These are phyloP conservation scores for Pseudotulostoma volvatum DNA, from an alignment of 495 filamentous ascomycete species.

Conservation along the genomic window DNA sequence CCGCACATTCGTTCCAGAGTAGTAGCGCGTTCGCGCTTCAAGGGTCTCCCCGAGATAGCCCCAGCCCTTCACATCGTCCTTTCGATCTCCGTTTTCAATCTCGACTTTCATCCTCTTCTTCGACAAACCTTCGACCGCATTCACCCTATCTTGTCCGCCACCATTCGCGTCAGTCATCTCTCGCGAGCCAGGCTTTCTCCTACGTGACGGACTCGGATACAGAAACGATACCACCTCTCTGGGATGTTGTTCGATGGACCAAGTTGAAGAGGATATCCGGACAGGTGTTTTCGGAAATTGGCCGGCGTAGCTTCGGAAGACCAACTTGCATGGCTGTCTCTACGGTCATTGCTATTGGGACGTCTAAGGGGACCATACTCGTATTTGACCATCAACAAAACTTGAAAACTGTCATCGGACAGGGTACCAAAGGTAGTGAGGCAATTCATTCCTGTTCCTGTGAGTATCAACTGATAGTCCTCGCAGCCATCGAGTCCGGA, in stretches of 20 bases:
- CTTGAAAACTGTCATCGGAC: slow-evolving; percentile 80
- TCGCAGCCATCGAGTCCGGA: slow-evolving; percentile 72
- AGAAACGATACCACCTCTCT: slow-evolving; percentile 56
- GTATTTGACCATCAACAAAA: slow-evolving; percentile 96
- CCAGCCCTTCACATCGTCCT: slow-evolving; percentile 70
- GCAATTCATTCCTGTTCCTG: background rate
- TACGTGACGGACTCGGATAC: slow-evolving; percentile 37
- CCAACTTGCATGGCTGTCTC: slow-evolving; percentile 86
- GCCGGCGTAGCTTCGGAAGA: slow-evolving; percentile 79
- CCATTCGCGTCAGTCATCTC: slow-evolving; percentile 65
- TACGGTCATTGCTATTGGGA: slow-evolving; percentile 79
- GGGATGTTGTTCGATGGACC: slow-evolving; percentile 95
- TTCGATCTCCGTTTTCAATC: slow-evolving; percentile 93
- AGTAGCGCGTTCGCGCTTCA: slow-evolving; percentile 42
- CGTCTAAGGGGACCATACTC: slow-evolving; percentile 82
- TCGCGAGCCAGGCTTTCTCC: slow-evolving; percentile 37
- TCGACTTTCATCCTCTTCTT: slow-evolving; percentile 47
- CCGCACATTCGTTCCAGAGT: slow-evolving; percentile 57
- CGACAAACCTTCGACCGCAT: slow-evolving; percentile 43
- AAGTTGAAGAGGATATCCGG: slow-evolving; percentile 78
- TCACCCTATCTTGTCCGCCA: slow-evolving; percentile 65
- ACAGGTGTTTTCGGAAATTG: slow-evolving; percentile 86
- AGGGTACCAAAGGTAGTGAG: slow-evolving; percentile 71
- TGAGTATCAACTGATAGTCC: background rate
- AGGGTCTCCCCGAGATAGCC: slow-evolving; percentile 34